These are phyloP conservation scores for Podaxis mareebaensis DNA, from an alignment of 768 basidiomycete genomes.

Conservation along the genomic window DNA sequence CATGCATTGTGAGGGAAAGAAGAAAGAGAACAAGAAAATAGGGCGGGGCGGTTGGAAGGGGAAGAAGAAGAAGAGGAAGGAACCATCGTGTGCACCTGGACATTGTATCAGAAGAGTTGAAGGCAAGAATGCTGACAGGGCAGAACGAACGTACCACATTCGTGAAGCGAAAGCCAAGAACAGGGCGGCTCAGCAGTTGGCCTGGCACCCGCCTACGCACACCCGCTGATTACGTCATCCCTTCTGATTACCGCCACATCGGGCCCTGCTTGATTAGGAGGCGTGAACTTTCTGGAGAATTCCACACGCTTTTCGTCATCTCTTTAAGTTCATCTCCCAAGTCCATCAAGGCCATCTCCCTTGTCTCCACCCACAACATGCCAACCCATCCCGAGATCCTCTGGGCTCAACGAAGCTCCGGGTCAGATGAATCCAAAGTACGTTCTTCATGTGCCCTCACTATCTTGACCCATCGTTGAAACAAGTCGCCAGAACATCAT, in stretches of 20 bases:
- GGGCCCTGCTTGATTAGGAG: background rate
- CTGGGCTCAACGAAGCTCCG: conserved; percentile 93
- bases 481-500: conserved; percentile 70
- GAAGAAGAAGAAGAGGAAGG: conserved; percentile 72
- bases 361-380: conserved; percentile 31
- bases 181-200: background rate
- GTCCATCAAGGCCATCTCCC: conserved; percentile 14
- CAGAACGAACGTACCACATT: conserved; percentile 53
- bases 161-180: conserved; percentile 5
- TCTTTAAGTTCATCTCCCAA: conserved; percentile 20
- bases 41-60: conserved; percentile 77
- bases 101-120: conserved; percentile 7
- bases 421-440: conserved; percentile 66
- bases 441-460: conserved; percentile 15
- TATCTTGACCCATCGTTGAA: conserved; percentile 23
- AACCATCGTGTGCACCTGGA: conserved; percentile 86
- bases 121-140: background rate
- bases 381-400: conserved; percentile 81
- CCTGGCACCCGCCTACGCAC: background rate
- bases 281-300: conserved; percentile 43
- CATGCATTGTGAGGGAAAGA: conserved; percentile 75
- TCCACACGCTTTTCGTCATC: conserved; percentile 30
- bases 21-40: conserved; percentile 79
- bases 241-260: background rate
- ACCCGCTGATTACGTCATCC: conserved; percentile 12